Evolutionary conservation across 306 rosid genomes (phyloP), one percentile per base, ranked within the genome.

Genomic region (Phaseolus lunatus): DNA sequence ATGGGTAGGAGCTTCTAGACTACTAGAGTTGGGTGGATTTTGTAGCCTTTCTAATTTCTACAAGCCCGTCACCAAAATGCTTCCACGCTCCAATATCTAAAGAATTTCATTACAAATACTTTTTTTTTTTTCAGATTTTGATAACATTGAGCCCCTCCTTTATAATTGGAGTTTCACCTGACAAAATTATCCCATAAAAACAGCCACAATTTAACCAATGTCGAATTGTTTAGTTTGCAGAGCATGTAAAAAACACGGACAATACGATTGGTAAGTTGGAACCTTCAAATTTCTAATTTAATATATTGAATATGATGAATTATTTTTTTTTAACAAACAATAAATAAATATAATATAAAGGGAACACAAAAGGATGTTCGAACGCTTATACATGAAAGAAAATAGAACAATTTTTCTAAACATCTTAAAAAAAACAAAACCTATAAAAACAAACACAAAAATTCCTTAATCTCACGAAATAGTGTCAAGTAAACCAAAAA

Each of bases 1-100:
- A 74, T 44, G 78, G 58, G 57, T 73, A 26, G 44, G 13, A 9
- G 3, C 54, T 50, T 50, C 2, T 31, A 70, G 75, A 23, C 57
- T 41, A 43, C 69, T 73, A 43, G 58, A 73, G 45, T 59, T 57
- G 24, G 44, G 45, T 3, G 4, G 67, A 53, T 56, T 72, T 66
- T 41, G 11, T 15, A 16, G 33, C 5, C 24, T 19, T 9, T 39
- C 29, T 10, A 39, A 14, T 29, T 5, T 65, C 0, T 10, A 64
- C n/a, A 35, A 9, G 56, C 27, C 41, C 41, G 12, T 57, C 19
- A 73, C 7, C 8, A 33, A 31, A 29, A 22, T 5, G 20, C 27
- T 11, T 14, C 24, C 37, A 14, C 20, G 16, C 13, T 53, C 23
- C 9, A 70, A 49, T 24, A 27, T 14, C 39, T 26, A 2, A 31